phyloP scores from a whole-genome alignment of 2,329 filamentous ascomycete genomes.

The Calonectria multiphialidica region DNA sequence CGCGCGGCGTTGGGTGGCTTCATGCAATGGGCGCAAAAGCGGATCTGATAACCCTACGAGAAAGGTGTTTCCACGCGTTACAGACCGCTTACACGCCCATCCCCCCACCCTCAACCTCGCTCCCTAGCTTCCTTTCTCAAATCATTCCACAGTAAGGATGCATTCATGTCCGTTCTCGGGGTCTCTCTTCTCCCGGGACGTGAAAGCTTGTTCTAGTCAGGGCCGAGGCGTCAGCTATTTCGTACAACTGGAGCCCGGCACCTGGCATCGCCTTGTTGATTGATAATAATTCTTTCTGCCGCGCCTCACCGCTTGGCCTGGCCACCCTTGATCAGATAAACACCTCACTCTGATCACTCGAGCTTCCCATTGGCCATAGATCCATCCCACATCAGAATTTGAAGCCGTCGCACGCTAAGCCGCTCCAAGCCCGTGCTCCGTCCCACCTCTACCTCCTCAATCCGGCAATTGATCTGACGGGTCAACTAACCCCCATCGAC shows the following conservation, averaged over 20 bases:
- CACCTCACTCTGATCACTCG: constrained; percentile 2
- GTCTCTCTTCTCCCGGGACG: not conserved
- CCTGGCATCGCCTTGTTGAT: not conserved
- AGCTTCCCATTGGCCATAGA: constrained; percentile 14
- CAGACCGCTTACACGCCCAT: not conserved
- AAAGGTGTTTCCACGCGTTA: constrained; percentile 16
- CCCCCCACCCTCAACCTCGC: not conserved
- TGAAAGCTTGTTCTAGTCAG: constrained; percentile 5
- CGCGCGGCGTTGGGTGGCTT: constrained; percentile 23
- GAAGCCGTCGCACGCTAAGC: not conserved
- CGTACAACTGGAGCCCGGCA: not conserved
- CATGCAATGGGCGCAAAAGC: constrained; percentile 21
- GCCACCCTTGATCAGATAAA: constrained; percentile 24
- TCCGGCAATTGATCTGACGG: not conserved
- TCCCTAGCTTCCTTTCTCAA: not conserved
- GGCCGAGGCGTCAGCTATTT: not conserved
- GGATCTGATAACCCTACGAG: constrained; percentile 43
- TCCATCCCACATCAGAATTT: constrained; percentile 7
- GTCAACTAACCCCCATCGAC: not conserved
- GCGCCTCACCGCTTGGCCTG: not conserved
- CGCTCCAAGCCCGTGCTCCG: not conserved
- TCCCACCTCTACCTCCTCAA: not conserved
- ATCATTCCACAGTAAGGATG: not conserved
- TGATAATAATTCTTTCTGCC: constrained; percentile 16
- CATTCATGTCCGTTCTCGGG: constrained; percentile 17